Base-by-base conservation (phyloP, 371 early-diverging fungal species). In the Apophysomyces trapeziformis region DNA sequence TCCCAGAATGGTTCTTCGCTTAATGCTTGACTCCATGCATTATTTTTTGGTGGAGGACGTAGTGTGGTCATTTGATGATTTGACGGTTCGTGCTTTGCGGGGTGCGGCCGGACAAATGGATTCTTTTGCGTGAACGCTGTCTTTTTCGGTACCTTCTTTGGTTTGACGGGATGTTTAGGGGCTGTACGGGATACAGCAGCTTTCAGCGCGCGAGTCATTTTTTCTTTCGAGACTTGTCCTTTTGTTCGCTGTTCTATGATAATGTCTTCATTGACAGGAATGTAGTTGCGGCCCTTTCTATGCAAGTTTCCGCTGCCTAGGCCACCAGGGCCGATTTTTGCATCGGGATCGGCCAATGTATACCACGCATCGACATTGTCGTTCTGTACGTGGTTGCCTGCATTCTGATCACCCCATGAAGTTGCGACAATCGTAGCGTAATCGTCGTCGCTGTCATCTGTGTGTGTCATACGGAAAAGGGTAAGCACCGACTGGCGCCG, bases 281-380 rank as follows among this genome's bases (percentile, higher is more conserved):
- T 69, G 21, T 61, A 73, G 43, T 73, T 73, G 4, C 59, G 44
- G 21, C 73, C 73, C 57, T 63, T n/a, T 6, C 73, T 67, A 62
- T 73, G 69, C 0, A 73, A 46, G 39, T 73, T 69, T 7, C 73
- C 73, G 5, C 63, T 57, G 8, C 73, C 73, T 7, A 73, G 56
- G 18, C 73, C 73, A 56, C 61, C 63, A 14, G 73, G 46, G 9
- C 62, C 38, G n/a, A 73, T 13, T 41, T 73, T 73, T 13, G 63
- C 63, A 5, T 54, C 61, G 7, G 73, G 73, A 60, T 73, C 73
- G 8, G 57, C 56, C 37, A 73, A 36, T 2, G 57, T 37, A 5
- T 67, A 43, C 73, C 73, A 73, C 5, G 57, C 67, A 0, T 14
- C 16, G n/a, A 57, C 37, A 18, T 12, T 7, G 46, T 64, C 60